A percentile compares a stretch with the other conserved stretches of the same genome.
phyloP scores from a whole-genome alignment of 352 stramenopile genomes.

The Globisporangium abappressorium region DNA sequence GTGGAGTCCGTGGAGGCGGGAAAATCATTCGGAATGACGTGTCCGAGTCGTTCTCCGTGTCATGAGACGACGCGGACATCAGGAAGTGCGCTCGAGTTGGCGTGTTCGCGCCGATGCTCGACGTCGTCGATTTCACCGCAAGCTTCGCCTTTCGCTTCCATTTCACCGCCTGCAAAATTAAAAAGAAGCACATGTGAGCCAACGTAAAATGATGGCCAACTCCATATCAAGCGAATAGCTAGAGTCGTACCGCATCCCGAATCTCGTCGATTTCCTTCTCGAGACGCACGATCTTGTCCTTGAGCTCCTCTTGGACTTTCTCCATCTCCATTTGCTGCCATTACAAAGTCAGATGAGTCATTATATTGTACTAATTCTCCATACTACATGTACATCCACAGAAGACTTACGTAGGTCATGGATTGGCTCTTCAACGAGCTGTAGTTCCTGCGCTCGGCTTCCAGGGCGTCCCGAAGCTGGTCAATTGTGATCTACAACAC shows the following conservation, averaged over 20 bases:
- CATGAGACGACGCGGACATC: constrained; percentile 55
- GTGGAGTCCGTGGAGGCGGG: constrained; percentile 28
- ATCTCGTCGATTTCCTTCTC: constrained; percentile 65
- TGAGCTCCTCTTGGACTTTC: constrained; percentile 42
- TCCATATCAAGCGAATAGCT: not conserved
- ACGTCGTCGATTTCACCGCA: constrained; percentile 32
- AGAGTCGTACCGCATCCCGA: constrained; percentile 40
- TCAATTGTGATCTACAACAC: constrained; percentile 28
- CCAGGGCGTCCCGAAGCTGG: constrained; percentile 36
- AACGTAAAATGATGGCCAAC: not conserved
- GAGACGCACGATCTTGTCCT: constrained; percentile 55
- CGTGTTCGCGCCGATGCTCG: constrained; percentile 22
- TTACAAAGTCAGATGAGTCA: constrained; percentile 25
- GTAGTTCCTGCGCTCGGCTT: constrained; percentile 31
- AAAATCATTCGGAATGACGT: constrained; percentile 51
- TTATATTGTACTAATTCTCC: too few species aligned
- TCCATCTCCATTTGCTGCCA: constrained; percentile 35
- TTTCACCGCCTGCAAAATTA: constrained; percentile 25
- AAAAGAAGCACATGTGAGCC: constrained; percentile 7
- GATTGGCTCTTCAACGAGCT: constrained; percentile 39
- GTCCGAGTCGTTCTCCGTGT: constrained; percentile 58
- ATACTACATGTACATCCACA: not conserved
- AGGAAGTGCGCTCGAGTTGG: constrained; percentile 36
- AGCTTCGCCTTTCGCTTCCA: constrained; percentile 78
- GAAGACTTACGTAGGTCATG: constrained; percentile 30